These are phyloP conservation scores for Ceratocystis ficicola DNA, from an alignment of 2,329 filamentous ascomycete genomes.

Conservation along the genomic window DNA sequence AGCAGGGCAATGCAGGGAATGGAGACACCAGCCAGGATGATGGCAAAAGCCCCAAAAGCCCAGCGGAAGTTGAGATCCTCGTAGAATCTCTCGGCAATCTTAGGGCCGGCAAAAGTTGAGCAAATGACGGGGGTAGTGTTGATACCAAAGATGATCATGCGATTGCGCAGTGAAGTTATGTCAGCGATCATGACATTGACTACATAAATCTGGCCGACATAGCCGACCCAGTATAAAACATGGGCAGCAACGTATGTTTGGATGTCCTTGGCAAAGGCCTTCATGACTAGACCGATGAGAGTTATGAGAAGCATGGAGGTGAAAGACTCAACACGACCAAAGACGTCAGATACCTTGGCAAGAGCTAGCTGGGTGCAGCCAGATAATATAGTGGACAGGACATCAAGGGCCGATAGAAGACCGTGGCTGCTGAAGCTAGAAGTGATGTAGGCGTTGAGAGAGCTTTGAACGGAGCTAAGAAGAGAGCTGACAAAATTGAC, in stretches of 20 bases:
- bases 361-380: conserved; percentile 33
- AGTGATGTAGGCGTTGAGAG: conserved; percentile 52
- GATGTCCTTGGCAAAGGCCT: conserved; percentile 47
- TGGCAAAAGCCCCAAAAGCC: conserved; percentile 50
- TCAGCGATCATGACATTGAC: conserved; percentile 35
- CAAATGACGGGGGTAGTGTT: conserved; percentile 36
- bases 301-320: conserved; percentile 33
- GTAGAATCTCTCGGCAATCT: conserved; percentile 33
- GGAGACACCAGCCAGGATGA: conserved; percentile 44
- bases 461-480: conserved; percentile 32
- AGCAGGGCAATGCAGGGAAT: conserved; percentile 31
- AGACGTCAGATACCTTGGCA: conserved; percentile 40
- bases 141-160: conserved; percentile 34
- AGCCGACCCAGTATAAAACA: conserved; percentile 53
- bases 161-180: conserved; percentile 34
- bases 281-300: conserved; percentile 48
- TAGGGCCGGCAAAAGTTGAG: conserved; percentile 35
- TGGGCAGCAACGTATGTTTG: conserved; percentile 48
- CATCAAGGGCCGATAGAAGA: conserved; percentile 51
- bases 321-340: conserved; percentile 38
- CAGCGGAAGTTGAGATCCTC: conserved; percentile 33
- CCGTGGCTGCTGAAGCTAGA: conserved; percentile 53
- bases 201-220: conserved; percentile 33
- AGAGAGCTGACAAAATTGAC: conserved; percentile 32
- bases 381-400: conserved; percentile 41